Evolutionary conservation across 1,284 basidiomycete genomes (phyloP), one percentile per base, ranked within the genome.

Genomic region (Schizophyllum commune): DNA sequence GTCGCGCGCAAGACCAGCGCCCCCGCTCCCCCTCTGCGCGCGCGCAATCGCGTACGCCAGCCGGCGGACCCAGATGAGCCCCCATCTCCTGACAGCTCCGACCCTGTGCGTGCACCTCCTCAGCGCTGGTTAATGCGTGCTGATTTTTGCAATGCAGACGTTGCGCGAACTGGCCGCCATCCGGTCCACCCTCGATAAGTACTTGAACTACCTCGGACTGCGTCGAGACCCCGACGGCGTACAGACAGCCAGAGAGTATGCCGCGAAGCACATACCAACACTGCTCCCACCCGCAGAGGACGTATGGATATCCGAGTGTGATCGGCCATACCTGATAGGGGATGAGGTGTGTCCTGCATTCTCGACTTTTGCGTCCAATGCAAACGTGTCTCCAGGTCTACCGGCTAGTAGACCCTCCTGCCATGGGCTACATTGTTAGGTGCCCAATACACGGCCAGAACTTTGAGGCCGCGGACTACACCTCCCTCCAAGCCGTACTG

Each of bases 251-350:
- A 83, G 84, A 1, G 84, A 85, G 5, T n/a, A n/a, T n/a, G 93
- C 92, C 66, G 85, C 83, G 61, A 83, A 85, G 63, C 86, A 89
- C 71, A 82, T 84, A 68, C 88, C 92, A 5, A 91, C 95, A 70
- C 81, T 83, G n/a, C 89, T 95, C 81, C 85, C 2, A 91, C 92
- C 64, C 80, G 84, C 60, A 92, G 93, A 66, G 94, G 95, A 69
- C 86, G 88, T 8, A 58, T 97, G 94, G 94, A 88, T 93, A 22
- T 79, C 82, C 53, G 72, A 77, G 6, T 68, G 74, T 17, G 64
- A 71, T 22, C 78, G 81, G 9, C 79, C 83, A 21, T 75, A 80
- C 56, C 73, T 88, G 39, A 77, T 91, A 39, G 92, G 92, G 4
- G 86, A 92, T 58, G 82, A 91, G 72, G 92, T 88, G 65, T 33